Percentiles rank a stretch among this genome's conserved stretches.
phyloP scores from a whole-genome alignment of 2,329 filamentous ascomycete genomes.

The Knufia petricola region DNA sequence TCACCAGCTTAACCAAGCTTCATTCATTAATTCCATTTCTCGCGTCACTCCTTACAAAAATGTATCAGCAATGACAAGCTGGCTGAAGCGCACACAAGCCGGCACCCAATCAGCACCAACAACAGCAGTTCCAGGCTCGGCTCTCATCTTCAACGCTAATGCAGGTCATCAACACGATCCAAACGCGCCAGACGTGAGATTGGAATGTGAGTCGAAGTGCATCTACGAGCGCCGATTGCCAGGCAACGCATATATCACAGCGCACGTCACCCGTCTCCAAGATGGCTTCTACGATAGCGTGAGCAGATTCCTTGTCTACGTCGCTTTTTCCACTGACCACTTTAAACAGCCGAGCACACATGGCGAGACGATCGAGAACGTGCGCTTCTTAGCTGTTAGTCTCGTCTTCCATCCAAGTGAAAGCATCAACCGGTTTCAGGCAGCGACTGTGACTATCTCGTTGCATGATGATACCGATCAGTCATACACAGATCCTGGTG shows the following conservation, averaged over 20 bases:
- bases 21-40: neutral
- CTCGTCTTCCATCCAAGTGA: conserved; percentile 42
- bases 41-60: neutral
- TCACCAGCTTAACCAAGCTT: neutral
- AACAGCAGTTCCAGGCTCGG: conserved; percentile 1
- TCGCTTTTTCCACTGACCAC: too few relatives aligned
- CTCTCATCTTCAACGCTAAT: neutral
- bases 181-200: conserved; percentile 30
- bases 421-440: conserved; percentile 39
- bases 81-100: conserved; percentile 4
- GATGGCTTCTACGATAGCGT: conserved; percentile 40
- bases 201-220: conserved; percentile 33
- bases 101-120: conserved; percentile 6
- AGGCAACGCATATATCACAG: conserved; percentile 40
- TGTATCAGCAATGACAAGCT: conserved; percentile 9
- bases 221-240: conserved; percentile 42
- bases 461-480: conserved; percentile 24
- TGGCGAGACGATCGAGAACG: conserved; percentile 32
- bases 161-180: conserved; percentile 22
- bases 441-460: conserved; percentile 36
- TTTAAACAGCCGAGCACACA: conserved; percentile 35
- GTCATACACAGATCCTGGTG: conserved; percentile 3
- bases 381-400: conserved; percentile 41
- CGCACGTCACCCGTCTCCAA: conserved; percentile 42
- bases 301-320: too few relatives aligned